Percentiles rank a stretch among this genome's conserved stretches.
These are phyloP conservation scores for Blastobotrys malaysiensis DNA, from an alignment of 1,139 yeast genomes.

Conservation along the genomic window DNA sequence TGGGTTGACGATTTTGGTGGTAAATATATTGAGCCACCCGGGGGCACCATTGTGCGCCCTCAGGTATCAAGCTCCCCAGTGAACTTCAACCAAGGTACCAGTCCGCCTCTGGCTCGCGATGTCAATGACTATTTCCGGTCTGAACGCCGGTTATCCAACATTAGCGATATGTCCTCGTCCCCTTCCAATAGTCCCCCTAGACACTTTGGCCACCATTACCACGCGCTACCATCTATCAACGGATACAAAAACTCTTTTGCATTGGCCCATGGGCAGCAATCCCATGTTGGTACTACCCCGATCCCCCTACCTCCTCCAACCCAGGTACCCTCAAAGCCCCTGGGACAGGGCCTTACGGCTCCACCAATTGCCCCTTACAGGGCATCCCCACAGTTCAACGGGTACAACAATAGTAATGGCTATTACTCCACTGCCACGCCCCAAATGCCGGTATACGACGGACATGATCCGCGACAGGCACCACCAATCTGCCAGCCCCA, in stretches of 20 bases:
- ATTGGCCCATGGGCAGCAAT: background rate
- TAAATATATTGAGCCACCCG: constrained; percentile 13
- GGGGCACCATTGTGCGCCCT: constrained; percentile 7
- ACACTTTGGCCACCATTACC: background rate
- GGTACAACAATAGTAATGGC: background rate
- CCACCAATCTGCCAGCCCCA: too few relatives aligned
- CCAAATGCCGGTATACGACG: background rate
- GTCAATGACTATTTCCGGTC: constrained; percentile 43
- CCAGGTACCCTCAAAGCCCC: background rate
- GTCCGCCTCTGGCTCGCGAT: constrained; percentile 30
- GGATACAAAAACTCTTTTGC: background rate
- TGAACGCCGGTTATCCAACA: background rate
- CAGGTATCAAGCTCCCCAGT: constrained; percentile 8
- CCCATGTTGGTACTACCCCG: background rate
- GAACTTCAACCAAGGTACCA: background rate
- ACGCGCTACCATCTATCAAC: too few relatives aligned
- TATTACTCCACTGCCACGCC: background rate
- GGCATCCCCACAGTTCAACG: background rate
- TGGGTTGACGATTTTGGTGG: constrained; percentile 40
- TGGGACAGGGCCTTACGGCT: background rate
- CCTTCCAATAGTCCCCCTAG: background rate
- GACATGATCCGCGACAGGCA: background rate
- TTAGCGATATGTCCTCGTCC: background rate
- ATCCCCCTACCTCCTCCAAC: background rate
- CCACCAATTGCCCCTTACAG: background rate